Conservation (phyloP, 108 stramenopile species). For the Nannochloropsis oceanica region DNA sequence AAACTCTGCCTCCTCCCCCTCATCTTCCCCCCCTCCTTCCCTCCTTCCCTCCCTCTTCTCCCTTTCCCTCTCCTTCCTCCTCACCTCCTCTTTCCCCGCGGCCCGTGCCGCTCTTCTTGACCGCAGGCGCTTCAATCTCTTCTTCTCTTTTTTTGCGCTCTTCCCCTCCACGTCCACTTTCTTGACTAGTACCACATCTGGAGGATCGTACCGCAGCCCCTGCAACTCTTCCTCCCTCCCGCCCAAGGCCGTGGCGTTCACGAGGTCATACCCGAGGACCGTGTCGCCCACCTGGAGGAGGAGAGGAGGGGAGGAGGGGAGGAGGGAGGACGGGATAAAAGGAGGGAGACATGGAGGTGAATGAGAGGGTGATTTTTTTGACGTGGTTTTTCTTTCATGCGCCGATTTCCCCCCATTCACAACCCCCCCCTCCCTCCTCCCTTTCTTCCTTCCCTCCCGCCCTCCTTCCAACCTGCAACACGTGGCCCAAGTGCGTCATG, state of each 20-base stretch:
- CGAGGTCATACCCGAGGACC: slow-evolving; percentile 86
- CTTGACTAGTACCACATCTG: slow-evolving; percentile 78
- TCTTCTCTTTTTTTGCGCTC: neutral
- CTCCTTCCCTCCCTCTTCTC: neutral
- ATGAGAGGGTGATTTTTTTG: slow-evolving; percentile 61
- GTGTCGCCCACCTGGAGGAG: slow-evolving; percentile 84
- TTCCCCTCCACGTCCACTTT: slow-evolving; percentile 45
- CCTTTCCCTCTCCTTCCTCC: neutral
- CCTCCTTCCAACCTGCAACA: slow-evolving; percentile 1
- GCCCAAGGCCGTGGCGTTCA: slow-evolving; percentile 37
- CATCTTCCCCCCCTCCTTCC: neutral
- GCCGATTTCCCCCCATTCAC: neutral
- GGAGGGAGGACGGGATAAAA: neutral
- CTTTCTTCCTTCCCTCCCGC: no score
- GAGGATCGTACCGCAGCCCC: slow-evolving; percentile 37
- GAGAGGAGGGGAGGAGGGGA: neutral
- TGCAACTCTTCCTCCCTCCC: slow-evolving; percentile 50
- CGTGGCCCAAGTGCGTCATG: neutral
- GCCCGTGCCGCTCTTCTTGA: neutral
- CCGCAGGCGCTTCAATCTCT: neutral
- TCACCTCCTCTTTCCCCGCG: neutral
- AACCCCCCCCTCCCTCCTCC: no score
- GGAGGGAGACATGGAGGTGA: neutral
- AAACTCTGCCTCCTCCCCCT: neutral
- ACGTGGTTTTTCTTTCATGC: neutral